A percentile compares a stretch with the other conserved stretches of the same genome.
Evolutionary conservation across 805 yeast species (phyloP).

Genomic region (Candida krabiensis): DNA sequence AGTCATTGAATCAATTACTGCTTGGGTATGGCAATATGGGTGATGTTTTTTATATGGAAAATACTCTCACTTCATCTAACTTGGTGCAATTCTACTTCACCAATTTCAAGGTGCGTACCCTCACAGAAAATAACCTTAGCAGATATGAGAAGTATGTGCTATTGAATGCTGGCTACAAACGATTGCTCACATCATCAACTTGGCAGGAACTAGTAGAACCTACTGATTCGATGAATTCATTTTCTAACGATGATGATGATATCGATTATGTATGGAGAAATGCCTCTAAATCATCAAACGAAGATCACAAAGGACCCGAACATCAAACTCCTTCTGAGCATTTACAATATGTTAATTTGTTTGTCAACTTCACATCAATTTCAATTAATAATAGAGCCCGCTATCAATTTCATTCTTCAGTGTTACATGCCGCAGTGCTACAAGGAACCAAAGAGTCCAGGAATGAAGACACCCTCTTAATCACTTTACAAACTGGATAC

Average conservation of each 20-base stretch:
- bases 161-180: constrained; percentile 7
- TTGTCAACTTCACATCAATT: constrained; percentile 24
- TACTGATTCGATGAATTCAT: constrained; percentile 24
- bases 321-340: background rate
- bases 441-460: constrained; percentile 20
- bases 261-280: constrained; percentile 13
- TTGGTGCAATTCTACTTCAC: constrained; percentile 20
- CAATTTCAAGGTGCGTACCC: constrained; percentile 20
- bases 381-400: constrained; percentile 20
- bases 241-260: constrained; percentile 25
- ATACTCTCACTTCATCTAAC: constrained; percentile 26
- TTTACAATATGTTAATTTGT: constrained; percentile 18
- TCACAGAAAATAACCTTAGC: constrained; percentile 7
- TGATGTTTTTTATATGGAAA: constrained; percentile 26
- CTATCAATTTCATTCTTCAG: constrained; percentile 19
- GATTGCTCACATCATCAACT: constrained; percentile 19
- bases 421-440: constrained; percentile 26
- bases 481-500: constrained; percentile 23
- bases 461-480: constrained; percentile 28
- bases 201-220: constrained; percentile 28
- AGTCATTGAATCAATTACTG: no score
- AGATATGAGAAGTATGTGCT: constrained; percentile 12
- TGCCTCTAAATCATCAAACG: background rate
- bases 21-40: no score
- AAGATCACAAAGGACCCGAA: constrained; percentile 2